Conservation (phyloP, 495 filamentous ascomycete species). For the Neurospora hispaniola region DNA sequence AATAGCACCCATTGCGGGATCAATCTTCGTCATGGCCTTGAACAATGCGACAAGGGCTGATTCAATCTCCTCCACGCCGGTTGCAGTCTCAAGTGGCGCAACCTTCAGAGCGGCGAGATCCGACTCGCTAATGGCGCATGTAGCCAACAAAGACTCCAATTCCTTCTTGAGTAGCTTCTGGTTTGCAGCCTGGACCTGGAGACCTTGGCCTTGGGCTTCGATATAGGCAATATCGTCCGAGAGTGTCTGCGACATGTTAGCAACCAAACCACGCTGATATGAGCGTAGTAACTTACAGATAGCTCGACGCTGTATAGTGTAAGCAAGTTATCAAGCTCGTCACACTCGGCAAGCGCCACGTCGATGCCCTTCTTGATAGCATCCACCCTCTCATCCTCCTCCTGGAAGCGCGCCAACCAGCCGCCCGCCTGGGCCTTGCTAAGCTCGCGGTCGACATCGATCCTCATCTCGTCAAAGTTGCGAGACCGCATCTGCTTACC, state of each 20-base stretch:
- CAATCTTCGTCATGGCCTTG: constrained; percentile 91
- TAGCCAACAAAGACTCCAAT: constrained; percentile 69
- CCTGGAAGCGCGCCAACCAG: constrained; percentile 80
- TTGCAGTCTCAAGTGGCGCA: constrained; percentile 58
- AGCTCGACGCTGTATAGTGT: constrained; percentile 92
- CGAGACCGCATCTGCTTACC: constrained; percentile 57
- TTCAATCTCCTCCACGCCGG: constrained; percentile 69
- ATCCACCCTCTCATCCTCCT: constrained; percentile 79
- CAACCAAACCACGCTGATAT: constrained; percentile 16
- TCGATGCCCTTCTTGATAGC: constrained; percentile 77
- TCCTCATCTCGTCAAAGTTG: constrained; percentile 72
- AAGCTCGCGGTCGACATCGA: constrained; percentile 76
- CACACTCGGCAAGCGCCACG: constrained; percentile 80
- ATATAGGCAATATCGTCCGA: constrained; percentile 95
- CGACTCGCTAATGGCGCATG: constrained; percentile 68
- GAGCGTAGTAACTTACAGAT: constrained; percentile 49
- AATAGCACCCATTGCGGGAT: constrained; percentile 56
- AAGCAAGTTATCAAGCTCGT: constrained; percentile 85
- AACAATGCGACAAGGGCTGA: constrained; percentile 66
- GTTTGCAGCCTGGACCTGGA: constrained; percentile 94
- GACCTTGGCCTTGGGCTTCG: constrained; percentile 89
- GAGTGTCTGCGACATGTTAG: constrained; percentile 55
- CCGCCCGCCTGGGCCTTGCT: constrained; percentile 83
- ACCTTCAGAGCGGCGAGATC: constrained; percentile 64
- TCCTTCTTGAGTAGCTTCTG: constrained; percentile 90